Conservation (phyloP, 805 yeast genomes). For the Nakazawaea holstii region DNA sequence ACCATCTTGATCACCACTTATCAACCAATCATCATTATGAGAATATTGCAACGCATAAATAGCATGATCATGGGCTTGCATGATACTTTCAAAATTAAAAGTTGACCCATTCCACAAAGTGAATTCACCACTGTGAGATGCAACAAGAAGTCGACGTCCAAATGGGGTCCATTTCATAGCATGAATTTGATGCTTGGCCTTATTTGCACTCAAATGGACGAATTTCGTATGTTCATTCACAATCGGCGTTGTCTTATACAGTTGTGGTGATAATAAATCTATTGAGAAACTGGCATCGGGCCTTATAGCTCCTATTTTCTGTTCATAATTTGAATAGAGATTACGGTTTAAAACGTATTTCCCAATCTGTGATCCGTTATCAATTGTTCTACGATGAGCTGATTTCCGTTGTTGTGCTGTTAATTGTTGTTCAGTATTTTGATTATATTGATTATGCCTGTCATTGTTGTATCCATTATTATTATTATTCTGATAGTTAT, state of each 20-base stretch:
- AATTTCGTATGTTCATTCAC: slow-evolving; percentile 73
- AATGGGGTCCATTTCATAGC: slow-evolving; percentile 96
- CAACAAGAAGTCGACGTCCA: slow-evolving; percentile 84
- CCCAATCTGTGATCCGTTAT: slow-evolving; percentile 72
- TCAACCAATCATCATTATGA: slow-evolving; percentile 89
- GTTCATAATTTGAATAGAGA: slow-evolving; percentile 32
- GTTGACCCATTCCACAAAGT: slow-evolving; percentile 96
- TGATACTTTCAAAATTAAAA: slow-evolving; percentile 91
- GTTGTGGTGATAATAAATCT: slow-evolving; percentile 60
- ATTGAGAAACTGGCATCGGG: slow-evolving; percentile 67
- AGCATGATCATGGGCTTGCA: slow-evolving; percentile 97
- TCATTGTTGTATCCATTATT: background rate
- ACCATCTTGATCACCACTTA: slow-evolving; percentile 93
- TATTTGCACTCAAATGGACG: slow-evolving; percentile 86
- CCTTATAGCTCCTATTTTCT: slow-evolving; percentile 46
- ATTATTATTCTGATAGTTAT: background rate
- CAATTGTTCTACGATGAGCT: slow-evolving; percentile 65
- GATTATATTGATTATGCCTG: background rate
- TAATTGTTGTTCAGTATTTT: background rate
- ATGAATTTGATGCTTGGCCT: slow-evolving; percentile 85
- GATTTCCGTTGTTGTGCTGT: slow-evolving; percentile 40
- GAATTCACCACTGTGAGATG: slow-evolving; percentile 91
- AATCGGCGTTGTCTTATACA: slow-evolving; percentile 45
- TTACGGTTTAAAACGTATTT: slow-evolving; percentile 49
- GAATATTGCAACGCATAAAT: slow-evolving; percentile 76